Percentiles rank a stretch among this genome's conserved stretches.
Evolutionary conservation across 441 rosid species (phyloP).

Genomic region (Eutrema salsugineum): DNA sequence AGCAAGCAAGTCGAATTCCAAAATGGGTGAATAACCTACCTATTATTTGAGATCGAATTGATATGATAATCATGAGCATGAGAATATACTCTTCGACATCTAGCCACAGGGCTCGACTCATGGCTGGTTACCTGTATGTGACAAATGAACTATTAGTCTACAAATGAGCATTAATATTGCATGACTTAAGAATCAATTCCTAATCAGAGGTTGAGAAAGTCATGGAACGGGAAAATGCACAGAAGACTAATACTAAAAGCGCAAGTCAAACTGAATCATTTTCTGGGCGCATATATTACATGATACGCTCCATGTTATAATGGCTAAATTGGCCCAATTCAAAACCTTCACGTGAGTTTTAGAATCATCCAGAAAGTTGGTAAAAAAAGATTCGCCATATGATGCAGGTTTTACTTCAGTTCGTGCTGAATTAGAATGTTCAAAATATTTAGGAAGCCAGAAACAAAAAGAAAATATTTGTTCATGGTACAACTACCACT

Average conservation of each 20-base stretch:
- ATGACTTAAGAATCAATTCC: not conserved
- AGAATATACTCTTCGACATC: conserved; percentile 92
- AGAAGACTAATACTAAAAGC: not conserved
- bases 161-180: conserved; percentile 2
- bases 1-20: not conserved
- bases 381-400: no score
- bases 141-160: conserved; percentile 18
- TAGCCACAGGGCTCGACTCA: conserved; percentile 84
- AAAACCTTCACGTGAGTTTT: not conserved
- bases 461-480: not conserved
- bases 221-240: not conserved
- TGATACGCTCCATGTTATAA: not conserved
- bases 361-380: not conserved
- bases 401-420: no score
- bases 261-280: not conserved
- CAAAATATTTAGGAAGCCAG: not conserved
- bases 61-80: conserved; percentile 99
- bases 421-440: no score
- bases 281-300: not conserved
- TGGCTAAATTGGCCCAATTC: not conserved
- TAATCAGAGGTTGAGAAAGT: not conserved
- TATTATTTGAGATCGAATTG: conserved; percentile 95
- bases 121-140: conserved; percentile 66
- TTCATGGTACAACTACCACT: conserved; percentile 71
- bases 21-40: conserved; percentile 40